Percentiles rank a stretch among this genome's conserved stretches.
Conservation (phyloP, 768 basidiomycete species). For the Pulveroboletus sp. region DNA sequence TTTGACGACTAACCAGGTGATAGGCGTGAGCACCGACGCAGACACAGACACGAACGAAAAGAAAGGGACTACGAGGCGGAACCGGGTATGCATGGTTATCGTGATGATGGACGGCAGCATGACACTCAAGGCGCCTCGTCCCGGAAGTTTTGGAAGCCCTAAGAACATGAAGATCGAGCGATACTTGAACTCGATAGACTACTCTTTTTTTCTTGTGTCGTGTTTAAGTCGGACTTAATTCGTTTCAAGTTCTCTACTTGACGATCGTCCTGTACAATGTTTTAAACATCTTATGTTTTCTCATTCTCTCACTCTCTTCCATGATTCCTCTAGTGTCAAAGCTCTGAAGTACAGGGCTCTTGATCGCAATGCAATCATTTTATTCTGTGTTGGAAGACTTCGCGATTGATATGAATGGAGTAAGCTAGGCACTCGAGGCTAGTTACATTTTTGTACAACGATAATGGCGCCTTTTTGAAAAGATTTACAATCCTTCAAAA, state of each 20-base stretch:
- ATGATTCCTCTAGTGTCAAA: background rate
- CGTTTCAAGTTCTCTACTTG: background rate
- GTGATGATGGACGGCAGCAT: slow-evolving; percentile 1
- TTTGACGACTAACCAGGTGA: slow-evolving; percentile 7
- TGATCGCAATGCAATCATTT: background rate
- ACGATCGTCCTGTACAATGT: slow-evolving; percentile 2
- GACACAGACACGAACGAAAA: slow-evolving; percentile 7
- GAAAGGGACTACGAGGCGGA: slow-evolving; percentile 7
- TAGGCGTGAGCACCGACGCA: slow-evolving; percentile 10
- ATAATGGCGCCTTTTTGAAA: background rate
- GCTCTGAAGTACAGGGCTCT: background rate
- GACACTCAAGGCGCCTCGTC: slow-evolving; percentile 7
- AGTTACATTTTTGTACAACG: background rate
- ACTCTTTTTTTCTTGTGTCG: background rate
- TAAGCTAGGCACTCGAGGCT: background rate
- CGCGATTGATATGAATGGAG: background rate
- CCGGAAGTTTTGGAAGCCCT: slow-evolving; percentile 15
- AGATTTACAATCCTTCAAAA: slow-evolving; percentile 65
- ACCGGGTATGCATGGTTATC: background rate
- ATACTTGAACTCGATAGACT: background rate
- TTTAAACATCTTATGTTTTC: background rate
- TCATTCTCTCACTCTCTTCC: background rate
- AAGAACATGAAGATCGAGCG: background rate
- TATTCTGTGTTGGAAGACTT: background rate
- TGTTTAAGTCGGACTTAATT: background rate